Conservation (phyloP, 371 early-diverging fungal genomes). For the Neoconidiobolus thromboides region DNA sequence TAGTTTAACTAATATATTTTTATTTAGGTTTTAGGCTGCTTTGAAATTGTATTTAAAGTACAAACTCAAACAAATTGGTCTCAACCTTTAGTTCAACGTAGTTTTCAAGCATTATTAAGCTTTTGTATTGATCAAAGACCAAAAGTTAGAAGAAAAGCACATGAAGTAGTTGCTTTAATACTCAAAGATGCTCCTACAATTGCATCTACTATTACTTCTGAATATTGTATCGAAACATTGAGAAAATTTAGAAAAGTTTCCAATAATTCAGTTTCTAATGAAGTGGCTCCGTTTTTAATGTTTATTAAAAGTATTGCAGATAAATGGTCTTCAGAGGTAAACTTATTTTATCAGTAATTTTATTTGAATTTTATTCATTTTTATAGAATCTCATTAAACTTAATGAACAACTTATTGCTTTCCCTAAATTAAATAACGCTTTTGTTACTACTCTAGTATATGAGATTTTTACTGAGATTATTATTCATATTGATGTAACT, state of each 20-base stretch:
- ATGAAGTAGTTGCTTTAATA: constrained; percentile 54
- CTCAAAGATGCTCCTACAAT: constrained; percentile 49
- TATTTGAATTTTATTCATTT: neutral
- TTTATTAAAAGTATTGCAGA: neutral
- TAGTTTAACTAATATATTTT: neutral
- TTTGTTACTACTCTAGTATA: constrained; percentile 65
- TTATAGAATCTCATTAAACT: constrained; percentile 13
- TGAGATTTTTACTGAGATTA: constrained; percentile 38
- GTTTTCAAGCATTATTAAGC: constrained; percentile 48
- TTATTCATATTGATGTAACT: neutral
- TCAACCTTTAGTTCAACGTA: constrained; percentile 38
- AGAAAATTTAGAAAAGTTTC: constrained; percentile 44
- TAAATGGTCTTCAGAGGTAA: neutral
- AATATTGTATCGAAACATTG: constrained; percentile 46
- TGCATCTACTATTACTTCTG: constrained; percentile 46
- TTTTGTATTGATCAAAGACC: constrained; percentile 67
- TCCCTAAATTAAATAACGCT: constrained; percentile 67
- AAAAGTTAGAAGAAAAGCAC: constrained; percentile 76
- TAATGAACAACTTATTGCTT: constrained; percentile 50
- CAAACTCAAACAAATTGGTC: constrained; percentile 64
- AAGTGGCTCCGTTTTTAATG: neutral
- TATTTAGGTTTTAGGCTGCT: constrained; percentile 34
- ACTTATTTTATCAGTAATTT: neutral
- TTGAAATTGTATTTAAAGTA: constrained; percentile 55
- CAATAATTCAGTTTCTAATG: constrained; percentile 31